A percentile compares a stretch with the other conserved stretches of the same genome.
These are phyloP conservation scores for Chlamydomonas sp. DNA, from an alignment of 139 green algal genomes.

Conservation along the genomic window DNA sequence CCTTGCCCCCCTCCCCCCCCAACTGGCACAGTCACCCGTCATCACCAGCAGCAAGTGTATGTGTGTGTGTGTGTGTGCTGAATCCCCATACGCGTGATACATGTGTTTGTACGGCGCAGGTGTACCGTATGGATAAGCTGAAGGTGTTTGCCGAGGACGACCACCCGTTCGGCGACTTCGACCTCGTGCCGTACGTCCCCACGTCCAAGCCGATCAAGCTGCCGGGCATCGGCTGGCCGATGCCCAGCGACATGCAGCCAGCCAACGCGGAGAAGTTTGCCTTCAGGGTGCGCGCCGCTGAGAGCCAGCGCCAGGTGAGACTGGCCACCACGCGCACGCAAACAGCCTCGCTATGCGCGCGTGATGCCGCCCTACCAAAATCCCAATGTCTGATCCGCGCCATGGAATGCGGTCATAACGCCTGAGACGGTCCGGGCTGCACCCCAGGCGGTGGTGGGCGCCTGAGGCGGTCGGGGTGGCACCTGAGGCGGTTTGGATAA, in stretches of 20 bases:
- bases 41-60: no score
- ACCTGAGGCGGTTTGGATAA: no score
- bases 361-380: neutral
- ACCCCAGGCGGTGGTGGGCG: conserved; percentile 7
- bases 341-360: no score
- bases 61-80: no score
- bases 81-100: no score
- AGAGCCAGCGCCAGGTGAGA: no score
- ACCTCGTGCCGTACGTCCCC: conserved; percentile 52
- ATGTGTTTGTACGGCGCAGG: no score
- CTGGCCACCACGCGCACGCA: no score
- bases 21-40: neutral
- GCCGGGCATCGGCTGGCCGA: conserved; percentile 43
- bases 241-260: conserved; percentile 63
- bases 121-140: conserved; percentile 65
- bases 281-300: conserved; percentile 12
- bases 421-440: conserved; percentile 8
- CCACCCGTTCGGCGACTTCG: conserved; percentile 60
- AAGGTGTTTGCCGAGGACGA: conserved; percentile 64
- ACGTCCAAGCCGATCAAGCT: conserved; percentile 45
- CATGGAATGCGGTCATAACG: no score
- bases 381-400: no score
- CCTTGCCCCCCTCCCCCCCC: no score
- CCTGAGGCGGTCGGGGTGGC: no score
- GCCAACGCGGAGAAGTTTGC: conserved; percentile 60